A percentile compares a stretch with the other conserved stretches of the same genome.
Conservation (phyloP, 2,329 filamentous ascomycete species). For the Didymellaceae sp. region DNA sequence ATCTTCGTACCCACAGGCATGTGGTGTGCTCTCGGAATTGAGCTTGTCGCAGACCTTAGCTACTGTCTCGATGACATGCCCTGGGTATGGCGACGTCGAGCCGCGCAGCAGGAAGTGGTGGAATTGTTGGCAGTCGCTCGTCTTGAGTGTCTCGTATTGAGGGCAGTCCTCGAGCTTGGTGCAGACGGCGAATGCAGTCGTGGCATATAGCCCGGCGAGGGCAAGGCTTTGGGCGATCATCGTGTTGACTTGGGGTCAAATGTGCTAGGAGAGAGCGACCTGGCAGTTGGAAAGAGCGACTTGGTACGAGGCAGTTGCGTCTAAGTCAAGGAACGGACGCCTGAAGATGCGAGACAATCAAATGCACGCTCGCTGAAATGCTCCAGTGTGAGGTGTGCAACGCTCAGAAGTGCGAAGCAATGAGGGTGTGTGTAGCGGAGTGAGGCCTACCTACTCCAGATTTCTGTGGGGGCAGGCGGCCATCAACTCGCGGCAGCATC, state of each 20-base stretch:
- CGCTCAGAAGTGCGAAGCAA: neutral
- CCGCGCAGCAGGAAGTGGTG: constrained; percentile 37
- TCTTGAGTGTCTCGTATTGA: constrained; percentile 31
- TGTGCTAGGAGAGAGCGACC: neutral
- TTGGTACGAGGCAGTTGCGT: neutral
- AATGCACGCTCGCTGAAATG: constrained; percentile 4
- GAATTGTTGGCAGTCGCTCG: constrained; percentile 32
- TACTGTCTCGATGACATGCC: constrained; percentile 36
- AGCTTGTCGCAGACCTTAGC: constrained; percentile 34
- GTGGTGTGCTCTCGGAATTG: constrained; percentile 30
- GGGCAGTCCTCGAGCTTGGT: constrained; percentile 38
- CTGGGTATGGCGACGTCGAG: constrained; percentile 37
- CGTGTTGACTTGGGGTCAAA: neutral
- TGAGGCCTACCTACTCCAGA: constrained; percentile 7
- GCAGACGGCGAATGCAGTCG: constrained; percentile 29
- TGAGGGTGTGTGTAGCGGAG: neutral
- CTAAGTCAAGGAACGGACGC: neutral
- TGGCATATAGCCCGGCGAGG: constrained; percentile 27
- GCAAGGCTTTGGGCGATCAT: constrained; percentile 31
- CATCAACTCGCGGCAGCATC: constrained; percentile 3
- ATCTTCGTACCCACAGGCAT: constrained; percentile 37
- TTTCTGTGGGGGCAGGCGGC: constrained; percentile 4
- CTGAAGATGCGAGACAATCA: neutral
- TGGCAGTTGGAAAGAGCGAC: constrained; percentile 13
- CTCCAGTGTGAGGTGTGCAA: neutral